Base-by-base conservation (phyloP, 2,329 filamentous ascomycete species). In the Sphaerulina musiva region DNA sequence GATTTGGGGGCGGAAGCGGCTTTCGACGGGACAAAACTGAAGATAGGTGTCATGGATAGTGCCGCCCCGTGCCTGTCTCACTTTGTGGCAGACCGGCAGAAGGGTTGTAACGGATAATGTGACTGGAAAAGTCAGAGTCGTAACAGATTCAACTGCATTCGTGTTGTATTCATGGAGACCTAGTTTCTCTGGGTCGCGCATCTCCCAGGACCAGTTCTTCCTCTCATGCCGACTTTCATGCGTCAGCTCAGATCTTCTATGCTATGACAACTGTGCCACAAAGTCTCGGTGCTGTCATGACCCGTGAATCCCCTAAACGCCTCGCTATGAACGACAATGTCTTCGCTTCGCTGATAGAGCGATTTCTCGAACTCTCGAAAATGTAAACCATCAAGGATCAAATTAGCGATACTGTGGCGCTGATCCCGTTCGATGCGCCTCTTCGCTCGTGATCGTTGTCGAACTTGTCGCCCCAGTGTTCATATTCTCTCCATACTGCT, bases 81-180 rank as follows among this genome's bases (percentile, higher is more conserved):
- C 14, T 17, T 17, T 17, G 14, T 17, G 14, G 14, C 14, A 29
- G 57, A 59, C 45, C 51, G 47, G 4, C 55, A 59, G 39, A 55
- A 45, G 46, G 17, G 55, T 51, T 12, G 46, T 50, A 6, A 57
- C 53, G 54, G 54, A 59, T 17, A 54, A 57, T 41, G 43, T 26
- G 9, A 48, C 51, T 4, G 47, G 59, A 26, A 46, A 54, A 23
- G 38, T 51, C 48, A 56, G 7, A 57, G 64, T 46, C 29, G 48
- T 59, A 11, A 43, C 51, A 14, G 55, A 54, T 48, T 55, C 17
- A 23, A 14, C 14, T 4, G 2, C 26, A 1, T 44, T 44, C 8
- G 11, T 12, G 26, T 6, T 8, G 10, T 42, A 14, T 42, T 23
- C n/a, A 42, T n/a, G 40, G 20, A 14, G 40, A 42, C 14, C 2